These are phyloP conservation scores for Coemansia sp. DNA, from an alignment of 192 early-diverging fungal species.

Conservation along the genomic window DNA sequence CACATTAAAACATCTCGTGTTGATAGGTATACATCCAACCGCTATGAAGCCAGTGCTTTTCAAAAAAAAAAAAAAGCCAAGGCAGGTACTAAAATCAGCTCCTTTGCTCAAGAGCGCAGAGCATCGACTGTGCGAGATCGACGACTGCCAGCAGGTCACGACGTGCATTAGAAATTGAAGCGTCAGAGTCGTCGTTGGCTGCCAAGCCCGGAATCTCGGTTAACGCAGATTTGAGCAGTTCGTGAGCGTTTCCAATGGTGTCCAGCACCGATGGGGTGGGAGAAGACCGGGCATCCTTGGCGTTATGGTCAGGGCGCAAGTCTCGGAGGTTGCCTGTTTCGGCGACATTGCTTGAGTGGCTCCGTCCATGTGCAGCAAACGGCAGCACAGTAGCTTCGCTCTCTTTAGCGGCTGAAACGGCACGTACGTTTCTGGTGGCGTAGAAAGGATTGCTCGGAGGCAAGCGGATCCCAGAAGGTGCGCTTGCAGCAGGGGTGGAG, in stretches of 20 bases:
- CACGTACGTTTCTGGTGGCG: background rate
- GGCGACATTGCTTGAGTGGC: constrained; percentile 37
- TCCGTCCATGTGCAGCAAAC: constrained; percentile 27
- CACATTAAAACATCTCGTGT: no score
- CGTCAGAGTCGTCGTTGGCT: background rate
- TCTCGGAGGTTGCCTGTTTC: constrained; percentile 48
- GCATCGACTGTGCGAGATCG: constrained; percentile 28
- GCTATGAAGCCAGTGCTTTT: background rate
- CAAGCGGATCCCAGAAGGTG: background rate
- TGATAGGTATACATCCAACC: no score
- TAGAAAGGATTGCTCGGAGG: constrained; percentile 29
- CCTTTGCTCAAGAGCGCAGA: constrained; percentile 16
- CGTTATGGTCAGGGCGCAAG: constrained; percentile 15
- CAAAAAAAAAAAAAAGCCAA: background rate
- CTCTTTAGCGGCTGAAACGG: background rate
- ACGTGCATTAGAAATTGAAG: constrained; percentile 4
- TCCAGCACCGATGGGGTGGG: background rate
- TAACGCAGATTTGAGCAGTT: constrained; percentile 14
- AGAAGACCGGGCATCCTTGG: background rate
- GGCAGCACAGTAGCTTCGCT: constrained; percentile 3
- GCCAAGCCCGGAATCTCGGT: background rate
- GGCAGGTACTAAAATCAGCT: background rate
- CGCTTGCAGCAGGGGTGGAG: background rate
- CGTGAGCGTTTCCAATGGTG: constrained; percentile 25
- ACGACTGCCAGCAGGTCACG: constrained; percentile 40